Conservation (phyloP, 768 basidiomycete species). For the Omphalotus guepiniiformis region DNA sequence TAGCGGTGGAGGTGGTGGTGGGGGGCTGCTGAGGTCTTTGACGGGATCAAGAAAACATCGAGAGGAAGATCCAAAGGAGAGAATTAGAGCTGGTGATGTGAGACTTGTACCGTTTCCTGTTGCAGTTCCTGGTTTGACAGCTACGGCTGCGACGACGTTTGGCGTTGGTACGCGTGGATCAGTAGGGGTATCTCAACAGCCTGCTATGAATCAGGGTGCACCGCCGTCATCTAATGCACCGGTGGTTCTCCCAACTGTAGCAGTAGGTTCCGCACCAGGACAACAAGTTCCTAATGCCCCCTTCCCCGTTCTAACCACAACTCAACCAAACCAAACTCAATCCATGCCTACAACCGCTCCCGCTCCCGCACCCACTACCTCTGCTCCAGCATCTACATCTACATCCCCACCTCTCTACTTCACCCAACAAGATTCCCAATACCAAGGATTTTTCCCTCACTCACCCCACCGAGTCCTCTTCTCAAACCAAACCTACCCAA, state of each 20-base stretch:
- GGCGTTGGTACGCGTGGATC: slow-evolving; percentile 7
- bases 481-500: slow-evolving; percentile 53
- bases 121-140: neutral
- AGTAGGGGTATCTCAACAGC: slow-evolving; percentile 16
- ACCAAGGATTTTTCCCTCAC: slow-evolving; percentile 56
- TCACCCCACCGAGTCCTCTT: slow-evolving; percentile 62
- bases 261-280: neutral
- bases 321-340: neutral
- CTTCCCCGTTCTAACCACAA: slow-evolving; percentile 8
- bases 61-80: slow-evolving; percentile 12
- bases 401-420: slow-evolving; percentile 33
- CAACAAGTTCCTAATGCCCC: slow-evolving; percentile 3
- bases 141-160: slow-evolving; percentile 1
- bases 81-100: neutral
- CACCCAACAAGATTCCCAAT: slow-evolving; percentile 32
- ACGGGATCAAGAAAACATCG: slow-evolving; percentile 23
- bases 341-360: slow-evolving; percentile 4
- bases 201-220: neutral
- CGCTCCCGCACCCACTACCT: neutral
- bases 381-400: neutral
- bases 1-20: slow-evolving; percentile 31
- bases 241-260: neutral
- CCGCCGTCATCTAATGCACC: neutral
- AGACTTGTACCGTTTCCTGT: slow-evolving; percentile 7
- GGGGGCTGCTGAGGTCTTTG: slow-evolving; percentile 45